Percentiles rank a stretch among this genome's conserved stretches.
Conservation (phyloP, 2,329 filamentous ascomycete genomes). For the Botrytis fragariae region DNA sequence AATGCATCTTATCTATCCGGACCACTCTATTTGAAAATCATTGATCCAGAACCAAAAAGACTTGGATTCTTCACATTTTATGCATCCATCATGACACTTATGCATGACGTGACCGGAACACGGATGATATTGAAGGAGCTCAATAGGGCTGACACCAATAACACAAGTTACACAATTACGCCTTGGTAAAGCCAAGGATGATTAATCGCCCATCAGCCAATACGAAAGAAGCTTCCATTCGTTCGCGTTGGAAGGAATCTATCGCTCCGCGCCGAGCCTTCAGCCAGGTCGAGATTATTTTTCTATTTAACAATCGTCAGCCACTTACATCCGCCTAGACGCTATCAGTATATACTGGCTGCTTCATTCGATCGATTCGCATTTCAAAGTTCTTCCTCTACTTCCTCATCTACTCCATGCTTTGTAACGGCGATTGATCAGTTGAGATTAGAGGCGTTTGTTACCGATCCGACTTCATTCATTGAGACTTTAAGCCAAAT, state of each 20-base stretch:
- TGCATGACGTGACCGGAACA: neutral
- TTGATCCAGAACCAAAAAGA: neutral
- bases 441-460: neutral
- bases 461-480: neutral
- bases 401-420: neutral
- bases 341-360: neutral
- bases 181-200: neutral
- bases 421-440: neutral
- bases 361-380: neutral
- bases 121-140: neutral
- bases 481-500: neutral
- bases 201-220: neutral
- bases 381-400: neutral
- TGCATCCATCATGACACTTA: neutral
- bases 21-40: neutral
- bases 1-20: neutral
- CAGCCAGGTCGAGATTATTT: conserved; percentile 3
- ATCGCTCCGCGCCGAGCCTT: neutral
- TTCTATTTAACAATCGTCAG: neutral
- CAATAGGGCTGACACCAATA: neutral
- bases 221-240: neutral
- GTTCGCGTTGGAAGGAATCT: neutral
- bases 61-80: too few species aligned
- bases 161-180: neutral
- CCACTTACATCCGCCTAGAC: neutral